phyloP scores from a whole-genome alignment of 305 asterid genomes.

The Lippia alba region DNA sequence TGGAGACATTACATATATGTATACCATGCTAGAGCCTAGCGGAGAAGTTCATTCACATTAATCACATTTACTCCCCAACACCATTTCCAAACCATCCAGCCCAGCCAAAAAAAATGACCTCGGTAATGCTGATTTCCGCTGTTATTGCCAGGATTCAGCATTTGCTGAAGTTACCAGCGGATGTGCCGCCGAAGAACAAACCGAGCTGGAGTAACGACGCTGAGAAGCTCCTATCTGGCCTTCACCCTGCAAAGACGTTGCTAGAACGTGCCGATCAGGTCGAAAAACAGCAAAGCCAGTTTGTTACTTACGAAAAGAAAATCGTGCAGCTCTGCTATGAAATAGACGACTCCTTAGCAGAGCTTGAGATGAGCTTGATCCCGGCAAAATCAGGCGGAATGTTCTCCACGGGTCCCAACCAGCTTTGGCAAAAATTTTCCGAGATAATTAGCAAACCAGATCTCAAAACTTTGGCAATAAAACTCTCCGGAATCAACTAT shows the following conservation, averaged over 20 bases:
- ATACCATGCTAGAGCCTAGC: too few relatives aligned
- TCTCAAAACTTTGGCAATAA: background rate
- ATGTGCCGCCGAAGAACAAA: too few relatives aligned
- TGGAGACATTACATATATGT: too few relatives aligned
- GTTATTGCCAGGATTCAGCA: background rate
- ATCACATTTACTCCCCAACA: too few relatives aligned
- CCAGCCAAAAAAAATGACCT: background rate
- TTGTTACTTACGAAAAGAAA: background rate
- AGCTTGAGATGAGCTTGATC: background rate
- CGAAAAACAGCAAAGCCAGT: background rate
- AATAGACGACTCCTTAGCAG: slow-evolving; percentile 8
- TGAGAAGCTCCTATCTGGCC: background rate
- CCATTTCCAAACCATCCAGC: too few relatives aligned
- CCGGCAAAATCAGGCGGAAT: background rate
- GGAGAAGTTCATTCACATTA: too few relatives aligned
- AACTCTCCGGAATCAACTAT: background rate
- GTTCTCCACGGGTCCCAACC: background rate
- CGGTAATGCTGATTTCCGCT: background rate
- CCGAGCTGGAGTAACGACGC: background rate
- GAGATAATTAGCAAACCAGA: background rate
- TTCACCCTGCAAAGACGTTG: background rate
- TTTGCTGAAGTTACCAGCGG: background rate
- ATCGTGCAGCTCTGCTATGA: slow-evolving; percentile 19
- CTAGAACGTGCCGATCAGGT: background rate
- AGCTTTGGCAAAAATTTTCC: background rate